A percentile compares a stretch with the other conserved stretches of the same genome.
Conservation (phyloP, 2,329 filamentous ascomycete genomes). For the Fusarium sp. region DNA sequence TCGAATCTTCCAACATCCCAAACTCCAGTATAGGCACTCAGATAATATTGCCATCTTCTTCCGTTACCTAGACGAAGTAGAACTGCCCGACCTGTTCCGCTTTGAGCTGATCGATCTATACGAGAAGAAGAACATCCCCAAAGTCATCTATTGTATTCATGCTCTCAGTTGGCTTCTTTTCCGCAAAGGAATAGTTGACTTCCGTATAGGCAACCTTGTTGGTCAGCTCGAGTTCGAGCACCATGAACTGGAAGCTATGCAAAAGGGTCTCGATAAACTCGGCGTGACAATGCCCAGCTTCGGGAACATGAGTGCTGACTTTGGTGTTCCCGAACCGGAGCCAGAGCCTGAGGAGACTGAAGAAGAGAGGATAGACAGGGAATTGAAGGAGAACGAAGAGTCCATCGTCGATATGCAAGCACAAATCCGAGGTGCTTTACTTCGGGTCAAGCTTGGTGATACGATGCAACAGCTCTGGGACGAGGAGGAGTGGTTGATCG, state of each 20-base stretch:
- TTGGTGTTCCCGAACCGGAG: slow-evolving; percentile 80
- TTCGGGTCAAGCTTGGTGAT: slow-evolving; percentile 80
- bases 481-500: slow-evolving; percentile 79
- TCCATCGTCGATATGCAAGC: slow-evolving; percentile 84
- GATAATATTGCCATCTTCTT: slow-evolving; percentile 99
- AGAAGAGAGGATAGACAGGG: slow-evolving; percentile 86
- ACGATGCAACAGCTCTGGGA: slow-evolving; percentile 94
- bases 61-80: slow-evolving; percentile 88
- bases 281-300: slow-evolving; percentile 98
- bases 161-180: slow-evolving; percentile 97
- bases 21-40: slow-evolving; percentile 92
- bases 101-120: slow-evolving; percentile 98
- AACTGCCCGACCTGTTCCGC: slow-evolving; percentile 93
- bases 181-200: slow-evolving; percentile 93
- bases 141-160: slow-evolving; percentile 99
- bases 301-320: slow-evolving; percentile 95
- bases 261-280: slow-evolving; percentile 95
- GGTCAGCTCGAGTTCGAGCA: slow-evolving; percentile 98
- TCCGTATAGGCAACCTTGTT: slow-evolving; percentile 95
- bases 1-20: slow-evolving; percentile 87
- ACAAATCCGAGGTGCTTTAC: slow-evolving; percentile 83
- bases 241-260: slow-evolving; percentile 95
- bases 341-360: slow-evolving; percentile 88
- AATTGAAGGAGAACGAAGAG: slow-evolving; percentile 80
- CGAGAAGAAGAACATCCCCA: slow-evolving; percentile 99